phyloP scores from a whole-genome alignment of 345 rosid species.

The Abelmoschus esculentus region DNA sequence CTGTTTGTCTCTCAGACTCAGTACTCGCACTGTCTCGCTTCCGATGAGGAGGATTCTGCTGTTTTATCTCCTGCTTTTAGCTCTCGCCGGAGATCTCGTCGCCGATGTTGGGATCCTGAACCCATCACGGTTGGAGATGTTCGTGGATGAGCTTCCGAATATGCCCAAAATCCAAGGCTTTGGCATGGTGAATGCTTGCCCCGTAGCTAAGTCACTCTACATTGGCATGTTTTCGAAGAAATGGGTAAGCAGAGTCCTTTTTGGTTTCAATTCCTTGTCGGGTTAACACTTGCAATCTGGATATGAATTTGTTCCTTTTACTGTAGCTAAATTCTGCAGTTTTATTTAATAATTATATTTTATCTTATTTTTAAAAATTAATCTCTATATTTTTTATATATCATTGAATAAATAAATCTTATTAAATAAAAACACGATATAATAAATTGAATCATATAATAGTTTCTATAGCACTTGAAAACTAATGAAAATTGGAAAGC shows the following conservation, averaged over 20 bases:
- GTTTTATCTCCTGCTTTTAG: not conserved
- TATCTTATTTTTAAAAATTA: no score
- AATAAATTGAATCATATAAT: no score
- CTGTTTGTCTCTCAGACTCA: not conserved
- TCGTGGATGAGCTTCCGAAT: constrained; percentile 65
- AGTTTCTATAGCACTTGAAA: no score
- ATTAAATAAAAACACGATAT: no score
- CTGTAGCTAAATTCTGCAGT: no score
- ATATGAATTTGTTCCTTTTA: no score
- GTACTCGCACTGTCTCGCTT: not conserved
- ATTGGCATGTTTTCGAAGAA: constrained; percentile 73
- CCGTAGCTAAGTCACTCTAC: constrained; percentile 36
- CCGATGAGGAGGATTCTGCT: not conserved
- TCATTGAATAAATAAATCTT: no score
- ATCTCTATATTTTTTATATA: no score
- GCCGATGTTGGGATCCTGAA: constrained; percentile 28
- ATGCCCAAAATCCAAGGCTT: constrained; percentile 56
- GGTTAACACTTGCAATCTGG: not conserved
- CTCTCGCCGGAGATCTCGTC: not conserved
- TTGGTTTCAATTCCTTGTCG: not conserved
- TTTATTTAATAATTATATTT: no score
- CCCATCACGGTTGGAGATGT: constrained; percentile 45
- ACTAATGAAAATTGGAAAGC: no score
- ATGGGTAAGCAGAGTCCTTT: constrained; percentile 43
- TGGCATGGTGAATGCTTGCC: constrained; percentile 27